Conservation (phyloP, 2,329 filamentous ascomycete species). For the Neocatenulostroma microsporum region DNA sequence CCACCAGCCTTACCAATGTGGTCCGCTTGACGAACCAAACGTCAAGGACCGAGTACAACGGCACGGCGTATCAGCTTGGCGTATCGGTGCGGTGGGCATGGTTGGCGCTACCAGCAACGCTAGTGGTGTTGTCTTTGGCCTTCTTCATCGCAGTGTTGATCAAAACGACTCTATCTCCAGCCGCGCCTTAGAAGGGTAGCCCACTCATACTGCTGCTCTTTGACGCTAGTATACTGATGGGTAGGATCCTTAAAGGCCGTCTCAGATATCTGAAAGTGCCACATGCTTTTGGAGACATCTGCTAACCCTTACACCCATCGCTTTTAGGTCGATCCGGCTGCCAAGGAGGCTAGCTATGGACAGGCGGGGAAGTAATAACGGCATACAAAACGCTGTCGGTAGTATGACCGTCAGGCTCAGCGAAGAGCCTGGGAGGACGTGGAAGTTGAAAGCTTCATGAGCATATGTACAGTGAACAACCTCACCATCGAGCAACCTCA, state of each 20-base stretch:
- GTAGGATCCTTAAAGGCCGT: no score
- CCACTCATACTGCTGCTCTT: constrained; percentile 1
- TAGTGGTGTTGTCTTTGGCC: not conserved
- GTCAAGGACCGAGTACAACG: not conserved
- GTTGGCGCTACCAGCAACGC: not conserved
- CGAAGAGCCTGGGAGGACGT: not conserved
- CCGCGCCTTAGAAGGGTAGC: not conserved
- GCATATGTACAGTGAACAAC: no score
- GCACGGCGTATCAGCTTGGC: constrained; percentile 2
- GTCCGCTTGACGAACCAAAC: not conserved
- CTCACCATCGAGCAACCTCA: no score
- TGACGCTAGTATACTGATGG: no score
- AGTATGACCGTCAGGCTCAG: not conserved
- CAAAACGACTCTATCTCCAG: not conserved
- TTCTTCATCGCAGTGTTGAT: not conserved
- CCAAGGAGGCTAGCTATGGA: constrained; percentile 1
- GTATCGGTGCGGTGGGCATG: constrained; percentile 1
- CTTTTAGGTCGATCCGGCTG: not conserved
- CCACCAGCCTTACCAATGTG: constrained; percentile 1
- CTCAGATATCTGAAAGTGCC: no score
- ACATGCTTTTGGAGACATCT: no score
- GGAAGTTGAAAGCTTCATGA: constrained; percentile 1
- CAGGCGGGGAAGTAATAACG: constrained; percentile 1
- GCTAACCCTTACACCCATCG: no score
- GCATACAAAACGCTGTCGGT: not conserved